A percentile compares a stretch with the other conserved stretches of the same genome.
phyloP scores from a whole-genome alignment of 2,329 filamentous ascomycete species.

The Colletotrichum sublineola region DNA sequence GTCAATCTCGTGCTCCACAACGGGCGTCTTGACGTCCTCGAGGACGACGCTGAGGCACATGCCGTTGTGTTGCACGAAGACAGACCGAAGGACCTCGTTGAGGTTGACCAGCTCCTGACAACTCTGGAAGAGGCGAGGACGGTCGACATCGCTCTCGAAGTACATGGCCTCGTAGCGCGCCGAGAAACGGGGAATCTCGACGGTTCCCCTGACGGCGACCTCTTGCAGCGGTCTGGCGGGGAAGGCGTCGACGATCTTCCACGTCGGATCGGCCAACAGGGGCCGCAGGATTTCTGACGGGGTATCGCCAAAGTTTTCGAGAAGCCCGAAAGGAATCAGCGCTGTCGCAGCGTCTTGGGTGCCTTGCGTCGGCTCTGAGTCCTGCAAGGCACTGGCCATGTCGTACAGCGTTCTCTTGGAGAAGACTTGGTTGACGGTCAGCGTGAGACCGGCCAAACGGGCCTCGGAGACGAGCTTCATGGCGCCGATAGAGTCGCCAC shows the following conservation, averaged over 20 bases:
- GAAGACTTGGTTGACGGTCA: constrained; percentile 71
- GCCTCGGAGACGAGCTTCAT: constrained; percentile 73
- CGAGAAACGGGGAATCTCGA: constrained; percentile 70
- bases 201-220: constrained; percentile 70
- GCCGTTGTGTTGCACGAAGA: constrained; percentile 68
- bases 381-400: constrained; percentile 65
- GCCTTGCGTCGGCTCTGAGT: constrained; percentile 46
- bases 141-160: constrained; percentile 65
- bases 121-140: constrained; percentile 60
- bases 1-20: constrained; percentile 67
- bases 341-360: constrained; percentile 38
- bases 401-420: constrained; percentile 61
- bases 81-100: constrained; percentile 76
- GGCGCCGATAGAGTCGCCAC: constrained; percentile 71
- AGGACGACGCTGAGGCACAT: constrained; percentile 71
- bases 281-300: constrained; percentile 57
- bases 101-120: constrained; percentile 69
- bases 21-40: constrained; percentile 63
- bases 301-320: constrained; percentile 62
- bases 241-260: constrained; percentile 67
- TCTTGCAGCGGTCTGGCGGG: constrained; percentile 71
- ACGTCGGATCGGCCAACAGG: constrained; percentile 63
- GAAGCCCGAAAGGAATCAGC: constrained; percentile 64
- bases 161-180: constrained; percentile 75
- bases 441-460: constrained; percentile 59